Evolutionary conservation across 768 basidiomycete species (phyloP).

Genomic region (Hortiboletus campestris): DNA sequence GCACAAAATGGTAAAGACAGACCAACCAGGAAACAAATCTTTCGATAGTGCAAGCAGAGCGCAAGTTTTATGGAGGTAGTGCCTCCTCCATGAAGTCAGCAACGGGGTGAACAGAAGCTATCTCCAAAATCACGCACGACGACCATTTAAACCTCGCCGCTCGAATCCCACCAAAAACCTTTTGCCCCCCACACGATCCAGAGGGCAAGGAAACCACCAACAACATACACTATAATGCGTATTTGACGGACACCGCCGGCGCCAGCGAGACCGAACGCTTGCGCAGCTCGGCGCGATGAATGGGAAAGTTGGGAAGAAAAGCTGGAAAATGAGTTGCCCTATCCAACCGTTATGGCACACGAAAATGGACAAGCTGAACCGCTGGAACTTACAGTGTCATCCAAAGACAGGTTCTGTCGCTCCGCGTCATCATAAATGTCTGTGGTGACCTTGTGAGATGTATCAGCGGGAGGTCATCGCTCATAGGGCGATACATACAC

Average conservation of each 20-base stretch:
- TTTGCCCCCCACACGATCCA: slow-evolving; percentile 56
- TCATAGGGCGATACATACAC: slow-evolving; percentile 44
- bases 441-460: slow-evolving; percentile 62
- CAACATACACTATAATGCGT: slow-evolving; percentile 62
- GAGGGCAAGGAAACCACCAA: slow-evolving; percentile 51
- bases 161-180: slow-evolving; percentile 43
- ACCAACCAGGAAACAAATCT: not conserved
- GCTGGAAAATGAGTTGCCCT: slow-evolving; percentile 67
- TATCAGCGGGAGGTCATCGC: not conserved
- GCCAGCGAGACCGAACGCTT: slow-evolving; percentile 66
- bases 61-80: not conserved
- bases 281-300: slow-evolving; percentile 65
- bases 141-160: slow-evolving; percentile 13
- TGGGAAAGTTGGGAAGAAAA: slow-evolving; percentile 63
- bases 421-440: slow-evolving; percentile 87
- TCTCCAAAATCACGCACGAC: slow-evolving; percentile 14
- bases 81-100: not conserved
- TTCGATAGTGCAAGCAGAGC: slow-evolving; percentile 6
- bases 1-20: not conserved
- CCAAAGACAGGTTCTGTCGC: slow-evolving; percentile 74
- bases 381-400: slow-evolving; percentile 61
- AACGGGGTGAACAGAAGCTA: not conserved
- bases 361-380: not conserved
- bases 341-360: not conserved
- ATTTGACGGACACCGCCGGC: slow-evolving; percentile 66